Evolutionary conservation across 78 protist species (phyloP).

Genomic region (Speleostelium caveatum): DNA sequence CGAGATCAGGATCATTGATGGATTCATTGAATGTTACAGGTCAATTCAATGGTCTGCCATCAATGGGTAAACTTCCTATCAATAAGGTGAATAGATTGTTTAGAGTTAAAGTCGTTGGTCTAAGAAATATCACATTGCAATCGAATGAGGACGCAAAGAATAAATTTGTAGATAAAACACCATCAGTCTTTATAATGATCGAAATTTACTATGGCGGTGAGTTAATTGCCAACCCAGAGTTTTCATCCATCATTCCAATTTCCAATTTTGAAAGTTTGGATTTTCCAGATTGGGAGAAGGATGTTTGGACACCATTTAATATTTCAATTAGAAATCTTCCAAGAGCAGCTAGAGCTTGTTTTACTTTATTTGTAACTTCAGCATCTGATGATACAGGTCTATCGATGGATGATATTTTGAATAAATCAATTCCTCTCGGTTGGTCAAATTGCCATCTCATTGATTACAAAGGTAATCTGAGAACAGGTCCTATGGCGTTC

Average conservation of each 20-base stretch:
- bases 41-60: no score
- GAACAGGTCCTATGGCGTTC: constrained; percentile 68
- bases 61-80: constrained; percentile 24
- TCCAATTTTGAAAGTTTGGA: constrained; percentile 5
- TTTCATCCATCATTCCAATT: constrained; percentile 25
- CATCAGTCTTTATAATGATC: constrained; percentile 40
- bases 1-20: no score
- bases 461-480: constrained; percentile 69
- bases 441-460: constrained; percentile 70
- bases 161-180: constrained; percentile 37
- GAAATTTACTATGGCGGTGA: constrained; percentile 69
- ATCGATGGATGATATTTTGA: background rate
- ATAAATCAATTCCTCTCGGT: constrained; percentile 73
- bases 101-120: constrained; percentile 57
- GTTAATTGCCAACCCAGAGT: constrained; percentile 45
- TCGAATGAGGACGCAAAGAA: constrained; percentile 45
- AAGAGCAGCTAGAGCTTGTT: constrained; percentile 66
- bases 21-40: no score
- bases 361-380: constrained; percentile 32
- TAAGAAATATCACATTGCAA: constrained; percentile 43
- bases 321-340: constrained; percentile 50
- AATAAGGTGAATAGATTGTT: constrained; percentile 61
- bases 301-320: constrained; percentile 59
- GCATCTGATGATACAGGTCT: background rate
- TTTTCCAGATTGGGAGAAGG: constrained; percentile 78